Conservation (phyloP, 768 basidiomycete genomes). For the Leucocoprinus birnbaumii region DNA sequence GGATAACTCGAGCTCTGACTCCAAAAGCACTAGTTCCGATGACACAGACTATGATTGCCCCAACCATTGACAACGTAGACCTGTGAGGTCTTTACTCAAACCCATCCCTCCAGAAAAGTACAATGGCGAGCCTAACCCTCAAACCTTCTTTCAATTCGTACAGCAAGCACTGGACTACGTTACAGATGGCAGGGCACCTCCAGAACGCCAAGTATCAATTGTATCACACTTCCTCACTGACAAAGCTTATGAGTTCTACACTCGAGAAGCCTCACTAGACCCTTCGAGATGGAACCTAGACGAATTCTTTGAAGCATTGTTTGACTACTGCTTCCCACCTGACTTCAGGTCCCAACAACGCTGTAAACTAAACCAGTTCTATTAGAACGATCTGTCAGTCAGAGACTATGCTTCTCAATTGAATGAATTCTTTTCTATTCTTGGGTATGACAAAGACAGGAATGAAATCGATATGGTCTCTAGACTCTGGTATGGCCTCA, state of each 20-base stretch:
- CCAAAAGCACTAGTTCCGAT: no score
- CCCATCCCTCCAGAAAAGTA: slow-evolving; percentile 18
- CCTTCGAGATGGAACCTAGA: slow-evolving; percentile 22
- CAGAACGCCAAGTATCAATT: slow-evolving; percentile 11
- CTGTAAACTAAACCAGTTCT: slow-evolving; percentile 18
- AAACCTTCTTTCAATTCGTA: slow-evolving; percentile 17
- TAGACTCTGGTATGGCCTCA: slow-evolving; percentile 31
- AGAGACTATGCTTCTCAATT: slow-evolving; percentile 29
- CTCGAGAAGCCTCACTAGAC: slow-evolving; percentile 24
- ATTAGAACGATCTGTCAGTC: slow-evolving; percentile 25
- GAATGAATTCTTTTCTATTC: slow-evolving; percentile 29
- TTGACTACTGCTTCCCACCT: slow-evolving; percentile 35
- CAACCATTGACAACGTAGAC: no score
- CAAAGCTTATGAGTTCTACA: slow-evolving; percentile 28
- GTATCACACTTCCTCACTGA: slow-evolving; percentile 26
- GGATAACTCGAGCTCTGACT: no score
- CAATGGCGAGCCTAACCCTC: slow-evolving; percentile 15
- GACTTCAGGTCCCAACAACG: slow-evolving; percentile 23
- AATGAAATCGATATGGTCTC: slow-evolving; percentile 22
- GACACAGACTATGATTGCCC: no score
- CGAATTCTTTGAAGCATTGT: slow-evolving; percentile 29
- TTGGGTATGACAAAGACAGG: slow-evolving; percentile 23
- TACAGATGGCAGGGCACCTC: slow-evolving; percentile 11
- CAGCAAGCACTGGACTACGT: slow-evolving; percentile 17
- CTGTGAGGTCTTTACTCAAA: slow-evolving; percentile 24